Evolutionary conservation across 768 basidiomycete genomes (phyloP), one percentile per base, ranked within the genome.

Genomic region (Boletus pseudo-olivaceus): DNA sequence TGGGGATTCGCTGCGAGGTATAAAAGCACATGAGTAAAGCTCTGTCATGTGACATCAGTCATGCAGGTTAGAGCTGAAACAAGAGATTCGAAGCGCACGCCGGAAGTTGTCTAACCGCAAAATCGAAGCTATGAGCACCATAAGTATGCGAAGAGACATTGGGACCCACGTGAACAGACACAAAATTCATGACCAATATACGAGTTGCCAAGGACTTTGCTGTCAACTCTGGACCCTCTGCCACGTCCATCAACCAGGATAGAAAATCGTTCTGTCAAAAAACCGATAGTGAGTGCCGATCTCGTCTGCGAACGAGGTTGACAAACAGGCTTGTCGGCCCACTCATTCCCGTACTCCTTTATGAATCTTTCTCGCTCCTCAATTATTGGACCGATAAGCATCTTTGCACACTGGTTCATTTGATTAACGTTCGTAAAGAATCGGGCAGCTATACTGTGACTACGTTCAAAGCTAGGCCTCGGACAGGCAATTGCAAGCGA

Each of bases 1-100:
- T 72, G 54, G 0, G 76, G 73, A 29, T 70, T 47, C 1, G 72
- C 64, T 12, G 73, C 74, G 7, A 78, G 66, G 48, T 68, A 51
- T 41, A 67, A 73, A 1, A 78, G 60, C 2, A 67, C 70, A 37
- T 72, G 9, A 7, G 32, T 47, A 33, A 47, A 34, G 9, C 32
- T 23, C 46, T 47, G 32, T 66, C 0, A 66, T 68, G n/a, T 14
- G 68, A 63, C 5, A 15, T 34, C 44, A 46, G 15, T 46, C 6
- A 32, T 15, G 7, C 30, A 2, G 30, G 12, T 32, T 20, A 14
- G 44, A 14, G n/a, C 12, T 30, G 7, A 1, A 12, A 19, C n/a
- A 12, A 19, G 11, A 30, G 3, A 19, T 12, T 29, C n/a, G 3
- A 12, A 19, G 11, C 27, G n/a, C 19, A 44, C 43, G 1, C 0